phyloP scores from a whole-genome alignment of 2,329 filamentous ascomycete genomes.

The Pleoardoris graminearum region DNA sequence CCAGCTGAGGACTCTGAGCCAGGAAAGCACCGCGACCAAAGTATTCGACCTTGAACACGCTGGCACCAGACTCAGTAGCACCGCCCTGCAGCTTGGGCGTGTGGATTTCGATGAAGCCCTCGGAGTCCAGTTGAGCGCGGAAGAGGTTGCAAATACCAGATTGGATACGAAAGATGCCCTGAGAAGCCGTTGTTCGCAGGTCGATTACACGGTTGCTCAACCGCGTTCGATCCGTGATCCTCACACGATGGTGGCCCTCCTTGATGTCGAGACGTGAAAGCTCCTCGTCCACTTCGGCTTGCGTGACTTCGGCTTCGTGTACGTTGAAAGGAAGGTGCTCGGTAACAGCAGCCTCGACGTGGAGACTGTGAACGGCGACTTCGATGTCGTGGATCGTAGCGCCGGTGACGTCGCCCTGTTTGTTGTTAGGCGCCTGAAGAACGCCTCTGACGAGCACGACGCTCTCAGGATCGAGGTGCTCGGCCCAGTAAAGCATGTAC shows the following conservation, averaged over 20 bases:
- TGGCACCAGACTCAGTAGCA: conserved; percentile 87
- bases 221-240: conserved; percentile 73
- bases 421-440: conserved; percentile 70
- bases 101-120: conserved; percentile 89
- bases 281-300: conserved; percentile 58
- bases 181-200: conserved; percentile 81
- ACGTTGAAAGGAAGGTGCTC: conserved; percentile 70
- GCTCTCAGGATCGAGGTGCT: conserved; percentile 77
- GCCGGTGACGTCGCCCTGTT: conserved; percentile 69
- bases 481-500: conserved; percentile 84
- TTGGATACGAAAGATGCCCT: conserved; percentile 85
- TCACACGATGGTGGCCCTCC: conserved; percentile 61
- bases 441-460: conserved; percentile 76
- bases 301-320: conserved; percentile 68
- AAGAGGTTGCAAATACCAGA: conserved; percentile 80
- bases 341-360: conserved; percentile 63
- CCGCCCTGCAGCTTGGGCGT: conserved; percentile 89
- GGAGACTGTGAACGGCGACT: conserved; percentile 68
- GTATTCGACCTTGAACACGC: conserved; percentile 90
- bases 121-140: conserved; percentile 71
- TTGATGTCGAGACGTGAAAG: conserved; percentile 56
- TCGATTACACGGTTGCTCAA: conserved; percentile 80
- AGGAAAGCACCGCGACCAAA: conserved; percentile 86
- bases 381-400: conserved; percentile 77
- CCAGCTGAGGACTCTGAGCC: conserved; percentile 87